phyloP scores from a whole-genome alignment of 2,329 filamentous ascomycete species.

The Cytospora schulzeri region DNA sequence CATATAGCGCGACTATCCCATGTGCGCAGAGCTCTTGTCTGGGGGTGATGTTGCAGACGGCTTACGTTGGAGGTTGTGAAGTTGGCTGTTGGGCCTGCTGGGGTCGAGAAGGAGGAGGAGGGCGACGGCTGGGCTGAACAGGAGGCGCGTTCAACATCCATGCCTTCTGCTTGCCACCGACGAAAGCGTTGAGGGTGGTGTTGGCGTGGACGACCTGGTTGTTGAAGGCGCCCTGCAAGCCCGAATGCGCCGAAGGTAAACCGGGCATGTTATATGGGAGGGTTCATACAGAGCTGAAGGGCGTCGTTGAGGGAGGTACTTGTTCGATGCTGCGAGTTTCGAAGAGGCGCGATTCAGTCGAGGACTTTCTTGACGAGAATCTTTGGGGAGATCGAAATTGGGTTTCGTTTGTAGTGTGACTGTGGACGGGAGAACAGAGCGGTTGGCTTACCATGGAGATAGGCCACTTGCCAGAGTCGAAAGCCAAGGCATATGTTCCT shows the following conservation, averaged over 20 bases:
- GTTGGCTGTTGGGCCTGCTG: slow-evolving; percentile 1
- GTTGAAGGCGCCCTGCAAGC: slow-evolving; percentile 13
- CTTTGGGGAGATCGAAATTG: background rate
- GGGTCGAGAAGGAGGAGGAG: slow-evolving; percentile 22
- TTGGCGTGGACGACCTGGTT: slow-evolving; percentile 35
- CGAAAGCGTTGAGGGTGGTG: slow-evolving; percentile 37
- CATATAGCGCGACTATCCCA: background rate
- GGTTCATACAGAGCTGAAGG: slow-evolving; percentile 15
- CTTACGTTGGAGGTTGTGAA: slow-evolving; percentile 10
- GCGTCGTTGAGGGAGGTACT: background rate
- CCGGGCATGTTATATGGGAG: slow-evolving; percentile 26
- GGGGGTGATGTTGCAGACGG: background rate
- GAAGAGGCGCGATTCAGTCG: slow-evolving; percentile 9
- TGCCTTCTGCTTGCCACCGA: slow-evolving; percentile 34
- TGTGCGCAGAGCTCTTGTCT: background rate
- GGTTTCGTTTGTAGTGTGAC: background rate
- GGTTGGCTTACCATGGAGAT: slow-evolving; percentile 16
- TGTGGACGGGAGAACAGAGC: too few species aligned
- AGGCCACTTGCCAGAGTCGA: background rate
- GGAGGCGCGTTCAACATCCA: slow-evolving; percentile 33
- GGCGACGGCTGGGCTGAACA: slow-evolving; percentile 27
- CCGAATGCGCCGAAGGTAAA: slow-evolving; percentile 12
- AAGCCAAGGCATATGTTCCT: background rate
- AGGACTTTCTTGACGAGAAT: slow-evolving; percentile 5
- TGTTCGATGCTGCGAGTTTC: background rate